Evolutionary conservation across 176 grass and related monocot genomes (phyloP).

Genomic region (Cenchrus purpureus): DNA sequence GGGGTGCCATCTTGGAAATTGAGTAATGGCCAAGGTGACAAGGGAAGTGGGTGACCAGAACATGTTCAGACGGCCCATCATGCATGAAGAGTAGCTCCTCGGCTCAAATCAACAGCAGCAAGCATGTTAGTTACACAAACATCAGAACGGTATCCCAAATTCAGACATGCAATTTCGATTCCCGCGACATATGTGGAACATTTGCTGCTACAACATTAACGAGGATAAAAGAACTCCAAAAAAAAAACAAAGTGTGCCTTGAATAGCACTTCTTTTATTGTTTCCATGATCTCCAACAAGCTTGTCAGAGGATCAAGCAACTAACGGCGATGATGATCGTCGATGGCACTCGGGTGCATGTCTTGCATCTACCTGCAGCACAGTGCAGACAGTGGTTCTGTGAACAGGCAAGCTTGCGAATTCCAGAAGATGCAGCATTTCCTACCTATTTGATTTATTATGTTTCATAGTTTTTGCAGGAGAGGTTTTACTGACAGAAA

Average conservation of each 20-base stretch:
- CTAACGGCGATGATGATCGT: neutral
- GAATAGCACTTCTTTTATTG: slow-evolving; percentile 50
- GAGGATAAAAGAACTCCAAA: neutral
- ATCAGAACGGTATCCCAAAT: slow-evolving; percentile 4
- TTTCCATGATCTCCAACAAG: slow-evolving; percentile 12
- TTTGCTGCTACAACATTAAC: slow-evolving; percentile 10
- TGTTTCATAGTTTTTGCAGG: neutral
- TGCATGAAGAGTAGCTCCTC: neutral
- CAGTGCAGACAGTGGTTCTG: neutral
- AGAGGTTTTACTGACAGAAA: slow-evolving; percentile 6
- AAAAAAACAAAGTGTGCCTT: slow-evolving; percentile 18
- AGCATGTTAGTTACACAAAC: neutral
- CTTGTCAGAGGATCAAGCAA: slow-evolving; percentile 19
- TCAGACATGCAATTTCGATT: slow-evolving; percentile 14
- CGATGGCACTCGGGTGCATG: neutral
- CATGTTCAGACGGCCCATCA: neutral
- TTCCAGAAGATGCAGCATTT: slow-evolving; percentile 17
- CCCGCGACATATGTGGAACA: slow-evolving; percentile 1
- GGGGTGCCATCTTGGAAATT: too few species aligned
- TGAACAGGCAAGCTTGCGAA: neutral
- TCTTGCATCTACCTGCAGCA: slow-evolving; percentile 5
- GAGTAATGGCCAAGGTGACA: neutral
- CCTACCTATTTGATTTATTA: slow-evolving; percentile 22
- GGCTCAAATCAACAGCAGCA: neutral
- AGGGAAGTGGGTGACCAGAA: neutral